phyloP scores from a whole-genome alignment of 108 stramenopile genomes.

The Craspedostauros australis region DNA sequence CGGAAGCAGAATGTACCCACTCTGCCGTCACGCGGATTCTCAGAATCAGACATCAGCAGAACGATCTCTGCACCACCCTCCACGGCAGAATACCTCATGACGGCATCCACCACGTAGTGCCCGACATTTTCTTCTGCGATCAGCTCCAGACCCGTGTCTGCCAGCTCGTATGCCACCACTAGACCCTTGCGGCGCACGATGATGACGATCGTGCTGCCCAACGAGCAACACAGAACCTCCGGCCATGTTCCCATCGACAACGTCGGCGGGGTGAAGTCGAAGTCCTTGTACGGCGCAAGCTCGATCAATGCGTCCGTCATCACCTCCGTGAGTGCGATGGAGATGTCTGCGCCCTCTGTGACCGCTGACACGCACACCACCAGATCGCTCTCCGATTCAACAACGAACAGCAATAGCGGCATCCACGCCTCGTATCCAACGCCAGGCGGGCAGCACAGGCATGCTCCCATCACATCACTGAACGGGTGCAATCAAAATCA shows the following conservation, averaged over 20 bases:
- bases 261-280: constrained; percentile 54
- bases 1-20: constrained; percentile 57
- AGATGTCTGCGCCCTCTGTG: constrained; percentile 12
- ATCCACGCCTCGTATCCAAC: constrained; percentile 44
- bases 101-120: constrained; percentile 80
- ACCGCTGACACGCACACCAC: constrained; percentile 27
- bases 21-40: constrained; percentile 68
- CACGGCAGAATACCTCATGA: constrained; percentile 54
- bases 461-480: constrained; percentile 67
- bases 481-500: background rate
- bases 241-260: constrained; percentile 80
- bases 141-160: constrained; percentile 48
- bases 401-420: constrained; percentile 33
- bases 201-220: constrained; percentile 61
- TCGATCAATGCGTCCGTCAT: constrained; percentile 50
- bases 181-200: constrained; percentile 60
- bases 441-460: constrained; percentile 47
- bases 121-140: constrained; percentile 58
- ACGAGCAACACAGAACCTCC: constrained; percentile 61
- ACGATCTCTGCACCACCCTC: constrained; percentile 71
- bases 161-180: constrained; percentile 63
- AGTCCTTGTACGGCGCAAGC: constrained; percentile 24
- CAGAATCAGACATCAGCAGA: constrained; percentile 53
- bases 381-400: constrained; percentile 19
- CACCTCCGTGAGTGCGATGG: constrained; percentile 38